Evolutionary conservation across 257 asterid genomes (phyloP).

Genomic region (Jasminum sambac): DNA sequence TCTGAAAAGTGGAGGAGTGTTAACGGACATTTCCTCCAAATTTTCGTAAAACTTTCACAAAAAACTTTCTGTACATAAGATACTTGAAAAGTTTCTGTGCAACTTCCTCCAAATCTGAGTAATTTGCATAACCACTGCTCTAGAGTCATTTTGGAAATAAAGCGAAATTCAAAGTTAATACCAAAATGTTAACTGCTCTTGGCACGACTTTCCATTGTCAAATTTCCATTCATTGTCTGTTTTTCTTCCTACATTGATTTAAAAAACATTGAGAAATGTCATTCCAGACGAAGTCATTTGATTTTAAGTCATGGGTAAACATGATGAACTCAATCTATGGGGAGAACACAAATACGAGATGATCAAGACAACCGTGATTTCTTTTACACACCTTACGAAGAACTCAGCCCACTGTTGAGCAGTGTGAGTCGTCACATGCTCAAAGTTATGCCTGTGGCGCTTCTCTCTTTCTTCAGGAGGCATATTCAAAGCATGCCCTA

Average conservation of each 20-base stretch:
- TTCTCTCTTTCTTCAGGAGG: conserved; percentile 83
- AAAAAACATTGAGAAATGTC: neutral
- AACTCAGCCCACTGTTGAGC: conserved; percentile 99
- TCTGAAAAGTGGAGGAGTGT: neutral
- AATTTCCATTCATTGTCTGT: neutral
- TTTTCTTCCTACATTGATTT: neutral
- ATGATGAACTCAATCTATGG: neutral
- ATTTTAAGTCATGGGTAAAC: neutral
- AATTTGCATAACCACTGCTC: neutral
- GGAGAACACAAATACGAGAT: neutral
- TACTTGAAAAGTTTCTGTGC: neutral
- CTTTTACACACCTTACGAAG: conserved; percentile 76
- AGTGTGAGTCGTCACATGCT: conserved; percentile 90
- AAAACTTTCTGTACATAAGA: neutral
- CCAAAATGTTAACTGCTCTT: neutral
- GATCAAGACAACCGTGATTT: neutral
- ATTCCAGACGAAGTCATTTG: neutral
- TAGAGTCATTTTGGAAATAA: neutral
- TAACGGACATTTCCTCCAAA: neutral
- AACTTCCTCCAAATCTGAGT: neutral
- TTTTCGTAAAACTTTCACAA: neutral
- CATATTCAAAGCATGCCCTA: conserved; percentile 79
- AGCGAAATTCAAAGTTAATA: neutral
- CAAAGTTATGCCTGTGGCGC: conserved; percentile 81
- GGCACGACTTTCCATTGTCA: neutral